These are phyloP conservation scores for Ceratocystis huliohia DNA, from an alignment of 2,329 filamentous ascomycete genomes.

Conservation along the genomic window DNA sequence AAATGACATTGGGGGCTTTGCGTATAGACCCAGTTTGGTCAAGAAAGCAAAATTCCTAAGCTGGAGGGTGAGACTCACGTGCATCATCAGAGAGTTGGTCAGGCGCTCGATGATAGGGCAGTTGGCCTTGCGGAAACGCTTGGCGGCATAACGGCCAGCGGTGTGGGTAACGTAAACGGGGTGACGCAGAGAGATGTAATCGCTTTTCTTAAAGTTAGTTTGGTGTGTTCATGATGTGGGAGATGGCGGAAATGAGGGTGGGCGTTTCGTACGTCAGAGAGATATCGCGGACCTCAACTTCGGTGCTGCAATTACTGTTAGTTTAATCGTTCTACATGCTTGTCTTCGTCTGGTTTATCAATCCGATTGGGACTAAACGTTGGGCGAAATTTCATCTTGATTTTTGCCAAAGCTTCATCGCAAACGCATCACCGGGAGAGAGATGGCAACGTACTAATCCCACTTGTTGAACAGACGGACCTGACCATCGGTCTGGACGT, in stretches of 20 bases:
- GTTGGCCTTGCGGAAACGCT: slow-evolving; percentile 99
- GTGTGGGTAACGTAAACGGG: slow-evolving; percentile 99
- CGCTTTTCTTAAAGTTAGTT: slow-evolving; percentile 43
- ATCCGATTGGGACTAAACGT: background rate
- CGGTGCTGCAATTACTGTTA: slow-evolving; percentile 30
- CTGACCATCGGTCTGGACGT: slow-evolving; percentile 80
- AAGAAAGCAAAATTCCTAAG: background rate
- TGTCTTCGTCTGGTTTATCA: background rate
- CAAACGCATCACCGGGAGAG: slow-evolving; percentile 9
- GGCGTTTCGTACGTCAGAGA: slow-evolving; percentile 71
- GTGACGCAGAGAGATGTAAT: slow-evolving; percentile 99
- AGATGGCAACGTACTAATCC: slow-evolving; percentile 42
- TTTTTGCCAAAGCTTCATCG: slow-evolving; percentile 12
- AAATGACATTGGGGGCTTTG: background rate
- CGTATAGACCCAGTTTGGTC: background rate
- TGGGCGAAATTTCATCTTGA: slow-evolving; percentile 6
- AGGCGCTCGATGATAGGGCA: slow-evolving; percentile 99
- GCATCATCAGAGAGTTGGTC: slow-evolving; percentile 99
- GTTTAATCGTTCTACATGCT: background rate
- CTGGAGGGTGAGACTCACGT: slow-evolving; percentile 33
- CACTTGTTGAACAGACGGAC: slow-evolving; percentile 98
- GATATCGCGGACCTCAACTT: slow-evolving; percentile 99
- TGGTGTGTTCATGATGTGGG: background rate
- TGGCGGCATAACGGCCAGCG: slow-evolving; percentile 94
- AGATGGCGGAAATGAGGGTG: background rate